Percentiles rank a stretch among this genome's conserved stretches.
phyloP scores from a whole-genome alignment of 2,329 filamentous ascomycete genomes.

The Fusarium aywerte region DNA sequence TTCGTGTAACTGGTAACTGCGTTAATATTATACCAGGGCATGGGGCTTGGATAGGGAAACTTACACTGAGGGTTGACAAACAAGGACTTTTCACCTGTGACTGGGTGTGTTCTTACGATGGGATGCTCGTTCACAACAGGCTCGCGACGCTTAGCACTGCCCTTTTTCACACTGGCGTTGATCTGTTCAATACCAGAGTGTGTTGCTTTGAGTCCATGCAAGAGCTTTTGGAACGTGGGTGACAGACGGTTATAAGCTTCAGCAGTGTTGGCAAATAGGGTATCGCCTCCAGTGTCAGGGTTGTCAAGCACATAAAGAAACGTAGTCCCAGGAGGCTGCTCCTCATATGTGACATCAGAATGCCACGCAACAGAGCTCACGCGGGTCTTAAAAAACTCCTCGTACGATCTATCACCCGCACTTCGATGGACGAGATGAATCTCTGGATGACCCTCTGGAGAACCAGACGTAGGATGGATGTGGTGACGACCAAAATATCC shows the following conservation, averaged over 20 bases:
- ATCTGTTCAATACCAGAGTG: constrained; percentile 88
- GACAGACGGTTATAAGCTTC: constrained; percentile 85
- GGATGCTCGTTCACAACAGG: constrained; percentile 81
- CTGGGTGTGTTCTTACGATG: constrained; percentile 82
- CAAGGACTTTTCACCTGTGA: constrained; percentile 84
- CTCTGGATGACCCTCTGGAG: constrained; percentile 77
- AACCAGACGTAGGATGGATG: constrained; percentile 82
- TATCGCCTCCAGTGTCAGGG: constrained; percentile 84
- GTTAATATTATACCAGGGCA: not conserved
- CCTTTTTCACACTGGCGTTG: constrained; percentile 71
- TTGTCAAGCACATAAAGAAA: constrained; percentile 90
- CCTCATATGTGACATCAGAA: constrained; percentile 87
- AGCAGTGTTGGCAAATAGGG: constrained; percentile 81
- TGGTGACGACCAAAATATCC: constrained; percentile 84
- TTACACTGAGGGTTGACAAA: constrained; percentile 86
- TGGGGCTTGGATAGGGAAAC: constrained; percentile 41
- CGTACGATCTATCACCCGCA: constrained; percentile 59
- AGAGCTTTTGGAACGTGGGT: constrained; percentile 79
- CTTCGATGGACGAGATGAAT: constrained; percentile 82
- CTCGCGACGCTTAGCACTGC: constrained; percentile 78
- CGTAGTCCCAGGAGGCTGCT: constrained; percentile 88
- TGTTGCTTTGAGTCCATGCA: constrained; percentile 82
- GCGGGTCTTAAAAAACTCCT: constrained; percentile 71
- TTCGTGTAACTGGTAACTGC: constrained; percentile 72
- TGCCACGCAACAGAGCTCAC: constrained; percentile 91